Percentiles rank a stretch among this genome's conserved stretches.
Evolutionary conservation across 225 moss, liverwort and hornwort species (phyloP).

Genomic region (Bryum argenteum): DNA sequence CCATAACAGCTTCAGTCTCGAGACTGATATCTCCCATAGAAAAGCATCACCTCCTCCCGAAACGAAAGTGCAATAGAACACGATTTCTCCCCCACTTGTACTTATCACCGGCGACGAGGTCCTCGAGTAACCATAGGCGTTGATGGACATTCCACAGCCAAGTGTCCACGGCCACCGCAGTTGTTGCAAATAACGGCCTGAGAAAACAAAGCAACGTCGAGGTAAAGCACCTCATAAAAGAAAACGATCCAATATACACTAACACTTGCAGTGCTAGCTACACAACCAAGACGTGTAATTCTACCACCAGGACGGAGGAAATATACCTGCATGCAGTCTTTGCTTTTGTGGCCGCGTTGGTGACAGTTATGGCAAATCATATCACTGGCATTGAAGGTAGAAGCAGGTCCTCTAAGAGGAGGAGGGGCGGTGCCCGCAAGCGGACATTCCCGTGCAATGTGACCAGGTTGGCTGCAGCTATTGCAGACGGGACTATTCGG

Average conservation of each 20-base stretch:
- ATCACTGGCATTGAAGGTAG: conserved; percentile 57
- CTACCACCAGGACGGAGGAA: not conserved
- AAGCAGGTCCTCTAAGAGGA: conserved; percentile 45
- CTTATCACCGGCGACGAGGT: conserved; percentile 56
- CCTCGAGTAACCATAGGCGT: conserved; percentile 56
- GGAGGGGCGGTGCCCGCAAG: conserved; percentile 34
- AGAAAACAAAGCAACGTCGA: conserved; percentile 10
- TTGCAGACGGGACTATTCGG: conserved; percentile 70
- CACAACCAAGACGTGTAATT: not conserved
- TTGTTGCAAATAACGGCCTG: conserved; percentile 70
- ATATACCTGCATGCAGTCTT: conserved; percentile 63
- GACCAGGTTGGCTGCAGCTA: conserved; percentile 70
- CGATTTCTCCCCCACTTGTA: conserved; percentile 16
- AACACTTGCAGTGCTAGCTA: not conserved
- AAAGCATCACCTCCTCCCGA: conserved; percentile 21
- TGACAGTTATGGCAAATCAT: conserved; percentile 72
- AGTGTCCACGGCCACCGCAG: conserved; percentile 71
- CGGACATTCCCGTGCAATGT: conserved; percentile 69
- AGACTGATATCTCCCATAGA: conserved; percentile 22
- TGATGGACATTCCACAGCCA: conserved; percentile 73
- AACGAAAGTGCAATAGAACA: conserved; percentile 22
- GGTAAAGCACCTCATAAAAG: not conserved
- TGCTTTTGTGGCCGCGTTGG: conserved; percentile 74
- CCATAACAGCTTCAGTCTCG: conserved; percentile 24
- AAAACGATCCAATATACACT: not conserved